A percentile compares a stretch with the other conserved stretches of the same genome.
Conservation (phyloP, 306 rosid species). For the Sesbania bispinosa region DNA sequence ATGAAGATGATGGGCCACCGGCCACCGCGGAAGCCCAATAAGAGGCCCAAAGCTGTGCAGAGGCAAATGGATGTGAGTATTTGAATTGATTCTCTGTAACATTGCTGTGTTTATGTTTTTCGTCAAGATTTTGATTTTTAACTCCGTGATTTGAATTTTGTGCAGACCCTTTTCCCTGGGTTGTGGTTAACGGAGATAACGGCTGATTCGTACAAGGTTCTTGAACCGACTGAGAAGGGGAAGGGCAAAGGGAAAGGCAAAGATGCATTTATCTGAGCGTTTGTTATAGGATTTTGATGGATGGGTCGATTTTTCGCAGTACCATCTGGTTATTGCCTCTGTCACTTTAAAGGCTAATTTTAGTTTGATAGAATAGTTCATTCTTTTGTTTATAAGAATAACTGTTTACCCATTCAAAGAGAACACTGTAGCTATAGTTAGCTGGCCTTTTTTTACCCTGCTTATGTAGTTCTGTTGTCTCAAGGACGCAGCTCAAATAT, state of each 20-base stretch:
- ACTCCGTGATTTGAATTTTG: not conserved
- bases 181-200: slow-evolving; percentile 12
- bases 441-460: not conserved
- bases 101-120: not conserved
- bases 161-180: not conserved
- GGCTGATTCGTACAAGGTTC: slow-evolving; percentile 12
- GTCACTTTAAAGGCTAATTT: slow-evolving; percentile 17
- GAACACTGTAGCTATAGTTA: not conserved
- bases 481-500: not conserved
- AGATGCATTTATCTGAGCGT: not conserved
- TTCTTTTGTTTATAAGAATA: slow-evolving; percentile 38
- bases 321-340: slow-evolving; percentile 19
- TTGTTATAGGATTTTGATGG: not conserved
- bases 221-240: not conserved
- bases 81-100: not conserved
- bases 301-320: not conserved
- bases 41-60: slow-evolving; percentile 58
- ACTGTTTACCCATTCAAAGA: too few species aligned
- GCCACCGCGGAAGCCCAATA: slow-evolving; percentile 67
- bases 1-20: slow-evolving; percentile 48
- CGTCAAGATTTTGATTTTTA: not conserved
- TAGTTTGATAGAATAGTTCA: slow-evolving; percentile 25
- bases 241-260: not conserved
- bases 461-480: not conserved
- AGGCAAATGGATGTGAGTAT: slow-evolving; percentile 59